Evolutionary conservation across 2,329 filamentous ascomycete genomes (phyloP), one percentile per base, ranked within the genome.

Genomic region (Teratosphaeria nubilosa): DNA sequence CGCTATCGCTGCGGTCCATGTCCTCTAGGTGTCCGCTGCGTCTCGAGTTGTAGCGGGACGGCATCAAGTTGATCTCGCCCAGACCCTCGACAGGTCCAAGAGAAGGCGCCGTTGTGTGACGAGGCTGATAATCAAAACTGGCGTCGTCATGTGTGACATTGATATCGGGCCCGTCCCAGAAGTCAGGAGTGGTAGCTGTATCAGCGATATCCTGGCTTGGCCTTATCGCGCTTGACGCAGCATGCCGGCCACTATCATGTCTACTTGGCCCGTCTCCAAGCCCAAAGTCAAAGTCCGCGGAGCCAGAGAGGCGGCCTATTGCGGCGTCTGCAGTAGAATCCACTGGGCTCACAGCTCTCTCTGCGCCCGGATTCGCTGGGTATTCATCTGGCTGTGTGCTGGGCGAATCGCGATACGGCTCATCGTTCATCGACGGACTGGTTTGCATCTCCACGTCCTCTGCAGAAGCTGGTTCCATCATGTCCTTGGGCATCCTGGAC

Each of bases 401-500:
- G 9, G 69, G 67, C 5, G 62, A 63, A 54, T 73, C 70, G 7
- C 57, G 62, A 56, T 72, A 73, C 1, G 65, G 69, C 41, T 67
- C 65, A 20, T 68, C 59, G n/a, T 66, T 59, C 65, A 70, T 70
- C 1, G 62, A 59, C 37, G 70, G 70, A 31, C 64, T 68, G 6
- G 62, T 68, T 52, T 70, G 66, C 62, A 73, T 64, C 58, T 72
- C 70, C 51, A 71, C 60, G 31, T 65, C 67, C 16, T 67, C 66
- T 31, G 71, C 82, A 55, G 34, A 16, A 7, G 13, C 34, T 41
- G 88, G 87, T 59, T 86, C 79, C 48, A 82, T 84, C 10, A 80
- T 75, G 6, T 88, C 86, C 2, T 73, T 74, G 10, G 91, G 91
- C 77, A 94, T 91, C 57, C 91, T 83, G 7, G 90, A 84, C 70